phyloP scores from a whole-genome alignment of 306 rosid genomes.

The Rubus parviflorus region DNA sequence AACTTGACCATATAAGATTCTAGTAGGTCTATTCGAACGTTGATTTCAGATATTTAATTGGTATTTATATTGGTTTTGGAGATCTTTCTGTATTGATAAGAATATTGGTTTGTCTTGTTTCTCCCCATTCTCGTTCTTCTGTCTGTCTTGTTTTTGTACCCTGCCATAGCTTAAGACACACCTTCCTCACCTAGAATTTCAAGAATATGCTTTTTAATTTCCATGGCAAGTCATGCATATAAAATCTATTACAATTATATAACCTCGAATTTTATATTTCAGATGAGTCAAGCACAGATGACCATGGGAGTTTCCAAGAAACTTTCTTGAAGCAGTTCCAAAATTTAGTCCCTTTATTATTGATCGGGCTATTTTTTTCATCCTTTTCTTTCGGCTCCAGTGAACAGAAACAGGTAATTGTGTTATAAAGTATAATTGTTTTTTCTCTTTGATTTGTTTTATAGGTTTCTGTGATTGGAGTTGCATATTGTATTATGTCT shows the following conservation, averaged over 20 bases:
- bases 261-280: slow-evolving; percentile 28
- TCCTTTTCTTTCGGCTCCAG: slow-evolving; percentile 55
- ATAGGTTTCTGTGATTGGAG: neutral
- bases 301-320: slow-evolving; percentile 55
- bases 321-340: slow-evolving; percentile 55
- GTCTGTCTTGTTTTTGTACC: neutral
- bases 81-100: neutral
- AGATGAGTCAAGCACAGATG: slow-evolving; percentile 76
- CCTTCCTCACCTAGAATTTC: neutral
- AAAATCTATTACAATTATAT: slow-evolving; percentile 7
- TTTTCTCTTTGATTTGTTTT: neutral
- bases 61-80: neutral
- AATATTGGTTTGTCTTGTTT: neutral
- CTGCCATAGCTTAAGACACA: neutral
- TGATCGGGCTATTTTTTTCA: slow-evolving; percentile 56
- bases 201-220: neutral
- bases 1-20: neutral
- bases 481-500: neutral
- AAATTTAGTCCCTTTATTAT: slow-evolving; percentile 52
- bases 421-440: neutral
- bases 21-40: neutral
- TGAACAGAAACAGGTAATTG: slow-evolving; percentile 73
- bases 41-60: neutral
- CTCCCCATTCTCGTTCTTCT: neutral
- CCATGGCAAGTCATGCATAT: neutral